Evolutionary conservation across 73 alveolate species (phyloP).

Genomic region (Paramecium sexaurelia): DNA sequence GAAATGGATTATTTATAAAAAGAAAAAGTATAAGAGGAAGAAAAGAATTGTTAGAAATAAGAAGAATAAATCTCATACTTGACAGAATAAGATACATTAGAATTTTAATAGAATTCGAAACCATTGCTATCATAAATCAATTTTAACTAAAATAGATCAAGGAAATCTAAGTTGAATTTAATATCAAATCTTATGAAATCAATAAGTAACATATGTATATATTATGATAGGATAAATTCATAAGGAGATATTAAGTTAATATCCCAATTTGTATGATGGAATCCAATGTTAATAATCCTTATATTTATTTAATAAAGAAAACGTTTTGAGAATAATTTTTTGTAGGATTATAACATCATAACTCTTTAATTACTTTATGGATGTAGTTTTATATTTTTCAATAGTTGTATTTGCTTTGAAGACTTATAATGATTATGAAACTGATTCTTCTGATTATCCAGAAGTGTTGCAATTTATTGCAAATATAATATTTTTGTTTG

Average conservation of each 20-base stretch:
- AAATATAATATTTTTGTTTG: neutral
- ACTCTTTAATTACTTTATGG: neutral
- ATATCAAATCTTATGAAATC: neutral
- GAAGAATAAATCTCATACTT: neutral
- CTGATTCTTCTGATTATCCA: neutral
- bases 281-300: neutral
- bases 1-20: neutral
- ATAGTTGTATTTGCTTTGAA: neutral
- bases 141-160: neutral
- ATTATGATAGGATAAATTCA: neutral
- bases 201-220: neutral
- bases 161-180: neutral
- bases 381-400: neutral
- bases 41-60: neutral
- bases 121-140: neutral
- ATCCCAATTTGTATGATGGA: slow-evolving; percentile 8
- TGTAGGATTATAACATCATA: neutral
- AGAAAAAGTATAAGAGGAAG: neutral
- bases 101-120: neutral
- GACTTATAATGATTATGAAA: neutral
- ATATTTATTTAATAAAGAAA: neutral
- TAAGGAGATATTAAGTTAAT: neutral
- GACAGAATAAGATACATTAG: neutral
- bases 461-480: neutral
- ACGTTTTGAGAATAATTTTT: neutral